Base-by-base conservation (phyloP, 1,139 yeast genomes). In the Hansenula sp. region DNA sequence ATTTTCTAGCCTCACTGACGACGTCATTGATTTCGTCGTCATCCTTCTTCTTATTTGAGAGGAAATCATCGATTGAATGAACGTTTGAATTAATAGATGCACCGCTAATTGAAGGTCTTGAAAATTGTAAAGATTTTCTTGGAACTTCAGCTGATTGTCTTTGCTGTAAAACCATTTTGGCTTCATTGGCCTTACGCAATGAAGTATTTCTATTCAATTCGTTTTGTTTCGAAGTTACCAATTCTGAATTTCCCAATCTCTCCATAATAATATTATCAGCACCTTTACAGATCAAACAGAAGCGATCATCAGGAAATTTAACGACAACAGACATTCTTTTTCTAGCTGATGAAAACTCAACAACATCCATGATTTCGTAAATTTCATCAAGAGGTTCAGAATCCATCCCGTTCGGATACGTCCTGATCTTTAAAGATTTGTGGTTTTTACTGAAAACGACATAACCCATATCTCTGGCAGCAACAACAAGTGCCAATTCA, bases 321-420 rank as follows among this genome's bases (percentile, higher is more conserved):
- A 91, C 83, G 8, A 93, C 65, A n/a, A 85, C 79, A 0, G 97
- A 88, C 99, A 94, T 94, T 60, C 99, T 77, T 65, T 94, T 94
- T 56, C 99, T 79, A 3, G 84, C 72, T 3, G 96, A 87, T 0
- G 93, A 74, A 60, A 94, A 94, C 49, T 93, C 98, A 47, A 94
- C 81, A 1, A 79, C 77, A 49, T 93, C 93, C 52, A 91, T 68
- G 4, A 93, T 71, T 53, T 84, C 79, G 61, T 87, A 94, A 4
- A 69, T 70, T 52, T 90, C 96, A 39, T 74, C 72, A 12, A 71
- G 72, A 0, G 95, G 82, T 0, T 73, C 77, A 5, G 65, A 60
- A 6, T 81, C 85, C 61, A 88, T 81, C 0, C 98, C 98, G 42
- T 81, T 57, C 0, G 98, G 97, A 59, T 84, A 93, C 0, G 91